Percentiles rank a stretch among this genome's conserved stretches.
Evolutionary conservation across 164 flowering plant species (phyloP).

Genomic region (Dillenia turbinata): DNA sequence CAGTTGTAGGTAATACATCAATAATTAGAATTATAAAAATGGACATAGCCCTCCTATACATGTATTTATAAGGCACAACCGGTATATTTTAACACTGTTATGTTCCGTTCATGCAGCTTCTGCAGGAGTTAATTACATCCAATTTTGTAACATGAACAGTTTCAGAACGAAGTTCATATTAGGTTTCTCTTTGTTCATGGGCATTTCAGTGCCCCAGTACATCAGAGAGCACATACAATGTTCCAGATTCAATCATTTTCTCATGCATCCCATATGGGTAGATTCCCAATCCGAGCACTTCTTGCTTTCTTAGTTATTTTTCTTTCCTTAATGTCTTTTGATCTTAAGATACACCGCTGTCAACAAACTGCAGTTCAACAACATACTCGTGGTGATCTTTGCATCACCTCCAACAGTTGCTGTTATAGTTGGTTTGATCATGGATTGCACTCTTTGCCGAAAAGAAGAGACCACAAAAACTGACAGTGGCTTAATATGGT

Average conservation of each 20-base stretch:
- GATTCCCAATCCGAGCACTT: too few relatives aligned
- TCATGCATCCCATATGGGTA: slow-evolving; percentile 34
- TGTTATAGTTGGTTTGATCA: slow-evolving; percentile 27
- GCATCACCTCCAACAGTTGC: slow-evolving; percentile 39
- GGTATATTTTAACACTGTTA: too few relatives aligned
- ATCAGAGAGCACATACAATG: slow-evolving; percentile 32
- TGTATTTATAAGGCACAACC: too few relatives aligned
- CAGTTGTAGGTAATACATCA: too few relatives aligned
- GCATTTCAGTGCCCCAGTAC: slow-evolving; percentile 52
- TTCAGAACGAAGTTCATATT: too few relatives aligned
- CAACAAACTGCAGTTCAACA: slow-evolving; percentile 35
- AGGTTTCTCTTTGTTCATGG: slow-evolving; percentile 41
- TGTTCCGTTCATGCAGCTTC: too few relatives aligned
- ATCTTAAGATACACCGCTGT: background rate
- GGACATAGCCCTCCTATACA: too few relatives aligned
- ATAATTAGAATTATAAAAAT: too few relatives aligned
- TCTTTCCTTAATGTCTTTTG: too few relatives aligned
- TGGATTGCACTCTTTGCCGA: slow-evolving; percentile 32
- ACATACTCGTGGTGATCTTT: slow-evolving; percentile 31
- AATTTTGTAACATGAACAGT: too few relatives aligned
- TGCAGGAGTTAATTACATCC: too few relatives aligned
- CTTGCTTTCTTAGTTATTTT: too few relatives aligned
- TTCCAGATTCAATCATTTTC: slow-evolving; percentile 17
- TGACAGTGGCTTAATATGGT: slow-evolving; percentile 45
- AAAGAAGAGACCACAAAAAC: slow-evolving; percentile 19